phyloP scores from a whole-genome alignment of 305 asterid genomes.

The Lippia alba region DNA sequence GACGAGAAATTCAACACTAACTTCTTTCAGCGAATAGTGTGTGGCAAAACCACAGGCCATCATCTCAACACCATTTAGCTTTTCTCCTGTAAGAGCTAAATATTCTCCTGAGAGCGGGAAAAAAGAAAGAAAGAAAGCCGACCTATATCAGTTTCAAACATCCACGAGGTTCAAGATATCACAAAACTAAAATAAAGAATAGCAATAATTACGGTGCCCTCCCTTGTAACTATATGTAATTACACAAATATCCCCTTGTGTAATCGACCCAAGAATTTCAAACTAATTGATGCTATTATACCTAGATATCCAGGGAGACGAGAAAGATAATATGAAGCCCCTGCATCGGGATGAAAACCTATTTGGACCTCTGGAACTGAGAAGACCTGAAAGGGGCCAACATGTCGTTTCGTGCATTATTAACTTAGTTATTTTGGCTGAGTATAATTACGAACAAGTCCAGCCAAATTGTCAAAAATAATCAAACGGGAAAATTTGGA shows the following conservation, averaged over 20 bases:
- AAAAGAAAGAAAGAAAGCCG: not conserved
- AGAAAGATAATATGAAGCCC: conserved; percentile 96
- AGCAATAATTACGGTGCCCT: no score
- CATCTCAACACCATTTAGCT: conserved; percentile 91
- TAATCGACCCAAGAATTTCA: conserved; percentile 2
- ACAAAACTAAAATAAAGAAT: not conserved
- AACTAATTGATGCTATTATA: conserved; percentile 32
- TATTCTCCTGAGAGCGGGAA: conserved; percentile 72
- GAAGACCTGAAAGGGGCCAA: conserved; percentile 59
- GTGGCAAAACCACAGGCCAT: conserved; percentile 96
- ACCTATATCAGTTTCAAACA: not conserved
- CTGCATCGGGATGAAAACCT: conserved; percentile 99
- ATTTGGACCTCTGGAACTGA: conserved; percentile 84
- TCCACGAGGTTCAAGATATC: not conserved
- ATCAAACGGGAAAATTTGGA: not conserved
- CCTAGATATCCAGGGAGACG: conserved; percentile 99
- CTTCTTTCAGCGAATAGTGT: conserved; percentile 82
- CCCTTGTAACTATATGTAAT: no score
- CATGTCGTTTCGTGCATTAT: not conserved
- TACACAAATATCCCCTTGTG: not conserved
- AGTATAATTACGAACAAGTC: no score
- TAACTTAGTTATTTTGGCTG: no score
- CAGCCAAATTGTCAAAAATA: not conserved
- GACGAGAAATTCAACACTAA: conserved; percentile 42
- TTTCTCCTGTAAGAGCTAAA: conserved; percentile 94